Conservation (phyloP, 2,329 filamentous ascomycete species). For the Tolypocladium ophioglossoides region DNA sequence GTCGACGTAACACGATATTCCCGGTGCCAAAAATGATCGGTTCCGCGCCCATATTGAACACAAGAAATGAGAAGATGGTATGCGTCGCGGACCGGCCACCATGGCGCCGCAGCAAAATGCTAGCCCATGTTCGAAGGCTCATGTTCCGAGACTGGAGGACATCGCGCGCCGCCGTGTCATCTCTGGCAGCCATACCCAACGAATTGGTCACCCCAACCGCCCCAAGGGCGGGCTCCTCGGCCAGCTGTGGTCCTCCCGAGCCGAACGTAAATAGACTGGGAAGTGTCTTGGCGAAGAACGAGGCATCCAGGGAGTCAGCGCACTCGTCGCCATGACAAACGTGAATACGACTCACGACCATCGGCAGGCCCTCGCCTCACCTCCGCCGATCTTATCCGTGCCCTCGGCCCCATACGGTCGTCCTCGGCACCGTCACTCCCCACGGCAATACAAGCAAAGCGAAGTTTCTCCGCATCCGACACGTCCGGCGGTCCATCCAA, state of each 20-base stretch:
- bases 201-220: not conserved
- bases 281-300: slow-evolving; percentile 7
- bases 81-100: too few species aligned
- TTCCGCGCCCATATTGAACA: too few species aligned
- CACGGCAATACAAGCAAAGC: not conserved
- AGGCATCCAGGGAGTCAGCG: slow-evolving; percentile 4
- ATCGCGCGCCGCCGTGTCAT: too few species aligned
- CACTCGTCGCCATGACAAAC: slow-evolving; percentile 2
- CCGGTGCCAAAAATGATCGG: too few species aligned
- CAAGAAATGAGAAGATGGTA: too few species aligned
- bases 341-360: not conserved
- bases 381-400: not conserved
- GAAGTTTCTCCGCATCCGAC: slow-evolving; percentile 1
- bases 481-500: slow-evolving; percentile 1
- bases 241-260: slow-evolving; percentile 3
- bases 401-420: not conserved
- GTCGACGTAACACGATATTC: not conserved
- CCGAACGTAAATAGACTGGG: slow-evolving; percentile 6
- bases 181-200: too few species aligned
- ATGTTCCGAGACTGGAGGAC: too few species aligned
- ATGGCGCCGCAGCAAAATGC: too few species aligned
- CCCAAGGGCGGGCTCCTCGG: not conserved
- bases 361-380: not conserved
- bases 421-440: not conserved
- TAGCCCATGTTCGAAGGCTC: too few species aligned